Percentiles rank a stretch among this genome's conserved stretches.
phyloP scores from a whole-genome alignment of 768 basidiomycete species.

The Sarcodon sp. region DNA sequence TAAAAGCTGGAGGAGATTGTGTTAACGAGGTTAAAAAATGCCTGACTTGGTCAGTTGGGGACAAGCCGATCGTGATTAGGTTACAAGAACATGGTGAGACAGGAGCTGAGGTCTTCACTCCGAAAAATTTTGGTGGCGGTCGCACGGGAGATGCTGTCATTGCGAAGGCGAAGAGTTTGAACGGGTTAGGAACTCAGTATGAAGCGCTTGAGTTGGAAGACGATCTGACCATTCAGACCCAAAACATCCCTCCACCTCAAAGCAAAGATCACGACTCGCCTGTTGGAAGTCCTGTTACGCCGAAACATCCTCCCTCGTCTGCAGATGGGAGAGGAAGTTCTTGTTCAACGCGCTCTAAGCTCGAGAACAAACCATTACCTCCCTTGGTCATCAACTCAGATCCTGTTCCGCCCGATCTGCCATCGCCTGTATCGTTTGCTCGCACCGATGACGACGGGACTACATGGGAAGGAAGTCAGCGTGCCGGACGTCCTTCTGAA shows the following conservation, averaged over 20 bases:
- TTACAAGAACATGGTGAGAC: conserved; percentile 38
- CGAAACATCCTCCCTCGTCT: not conserved
- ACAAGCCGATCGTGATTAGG: conserved; percentile 53
- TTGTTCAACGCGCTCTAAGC: not conserved
- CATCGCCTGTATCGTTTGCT: conserved; percentile 35
- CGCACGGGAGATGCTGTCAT: not conserved
- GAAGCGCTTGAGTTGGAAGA: not conserved
- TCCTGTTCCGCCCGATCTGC: conserved; percentile 26
- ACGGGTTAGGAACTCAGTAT: not conserved
- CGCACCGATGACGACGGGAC: conserved; percentile 43
- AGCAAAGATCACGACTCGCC: not conserved
- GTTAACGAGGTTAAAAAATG: conserved; percentile 78
- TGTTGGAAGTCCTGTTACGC: not conserved
- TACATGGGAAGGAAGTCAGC: conserved; percentile 42
- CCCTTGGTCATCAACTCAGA: conserved; percentile 16
- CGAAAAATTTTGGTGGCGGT: conserved; percentile 25
- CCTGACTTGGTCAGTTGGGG: conserved; percentile 47
- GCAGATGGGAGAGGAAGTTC: not conserved
- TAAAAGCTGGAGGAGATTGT: conserved; percentile 84
- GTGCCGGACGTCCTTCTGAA: conserved; percentile 14
- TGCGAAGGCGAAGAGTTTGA: conserved; percentile 6
- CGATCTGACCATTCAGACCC: not conserved
- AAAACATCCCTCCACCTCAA: not conserved
- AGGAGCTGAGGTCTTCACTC: conserved; percentile 29
- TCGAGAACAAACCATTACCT: conserved; percentile 25